Percentiles rank a stretch among this genome's conserved stretches.
Conservation (phyloP, 805 yeast genomes). For the Wickerhamiella occidentalis region DNA sequence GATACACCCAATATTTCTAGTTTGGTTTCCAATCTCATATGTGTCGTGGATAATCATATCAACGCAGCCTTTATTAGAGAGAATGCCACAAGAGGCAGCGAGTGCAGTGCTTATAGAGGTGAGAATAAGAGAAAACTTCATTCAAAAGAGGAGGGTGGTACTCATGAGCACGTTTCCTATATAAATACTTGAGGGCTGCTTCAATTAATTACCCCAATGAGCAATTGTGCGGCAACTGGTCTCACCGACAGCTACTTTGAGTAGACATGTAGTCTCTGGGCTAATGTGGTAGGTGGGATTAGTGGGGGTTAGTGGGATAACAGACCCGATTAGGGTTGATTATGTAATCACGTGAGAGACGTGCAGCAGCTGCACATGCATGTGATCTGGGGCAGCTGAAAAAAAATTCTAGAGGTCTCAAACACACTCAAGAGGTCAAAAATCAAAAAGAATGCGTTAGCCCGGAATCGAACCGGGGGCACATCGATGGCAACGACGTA, state of each 20-base stretch:
- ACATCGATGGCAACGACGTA: constrained; percentile 15
- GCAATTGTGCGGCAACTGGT: no score
- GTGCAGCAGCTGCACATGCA: no score
- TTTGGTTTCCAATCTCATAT: constrained; percentile 7
- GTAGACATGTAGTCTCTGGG: no score
- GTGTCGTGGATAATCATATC: constrained; percentile 4
- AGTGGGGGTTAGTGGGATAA: neutral
- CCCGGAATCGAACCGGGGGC: constrained; percentile 14
- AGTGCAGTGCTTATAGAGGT: neutral
- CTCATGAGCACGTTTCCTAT: no score
- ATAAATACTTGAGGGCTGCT: neutral
- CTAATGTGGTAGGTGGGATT: no score
- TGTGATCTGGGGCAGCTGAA: no score
- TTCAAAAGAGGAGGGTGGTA: neutral
- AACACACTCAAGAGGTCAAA: neutral
- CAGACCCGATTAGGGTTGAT: no score
- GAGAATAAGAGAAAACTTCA: neutral
- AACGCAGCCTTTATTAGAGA: neutral
- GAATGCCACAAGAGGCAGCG: constrained; percentile 6
- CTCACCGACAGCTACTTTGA: no score
- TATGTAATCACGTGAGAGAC: no score
- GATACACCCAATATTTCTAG: constrained; percentile 5
- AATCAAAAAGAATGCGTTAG: constrained; percentile 5
- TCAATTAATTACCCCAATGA: no score
- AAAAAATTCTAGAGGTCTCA: no score